Conservation (phyloP, 2,329 filamentous ascomycete genomes). For the Microsporum audouinii region DNA sequence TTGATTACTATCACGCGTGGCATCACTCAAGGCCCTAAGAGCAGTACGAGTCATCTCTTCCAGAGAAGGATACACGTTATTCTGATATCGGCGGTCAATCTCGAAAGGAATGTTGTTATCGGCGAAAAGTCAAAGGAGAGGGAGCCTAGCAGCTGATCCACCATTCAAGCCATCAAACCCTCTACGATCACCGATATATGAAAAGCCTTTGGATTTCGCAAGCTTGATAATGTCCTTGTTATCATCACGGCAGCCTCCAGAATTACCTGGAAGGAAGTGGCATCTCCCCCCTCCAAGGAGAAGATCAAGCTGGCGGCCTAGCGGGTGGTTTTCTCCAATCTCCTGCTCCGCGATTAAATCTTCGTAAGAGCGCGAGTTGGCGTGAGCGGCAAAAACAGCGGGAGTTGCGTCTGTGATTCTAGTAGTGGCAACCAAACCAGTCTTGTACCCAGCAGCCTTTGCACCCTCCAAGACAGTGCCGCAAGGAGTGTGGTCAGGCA, state of each 20-base stretch:
- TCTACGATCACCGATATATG: conserved; percentile 59
- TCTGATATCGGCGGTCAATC: conserved; percentile 70
- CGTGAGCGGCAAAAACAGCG: conserved; percentile 86
- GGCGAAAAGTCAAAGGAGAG: conserved; percentile 78
- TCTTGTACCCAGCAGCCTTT: conserved; percentile 81
- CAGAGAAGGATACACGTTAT: conserved; percentile 76
- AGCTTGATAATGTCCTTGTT: conserved; percentile 61
- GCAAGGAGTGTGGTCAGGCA: conserved; percentile 75
- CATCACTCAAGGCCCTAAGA: conserved; percentile 64
- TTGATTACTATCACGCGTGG: conserved; percentile 71
- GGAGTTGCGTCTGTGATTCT: conserved; percentile 92
- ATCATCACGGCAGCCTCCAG: conserved; percentile 70
- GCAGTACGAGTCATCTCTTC: conserved; percentile 88
- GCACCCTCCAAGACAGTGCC: conserved; percentile 90
- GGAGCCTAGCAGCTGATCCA: conserved; percentile 59
- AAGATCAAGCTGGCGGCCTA: conserved; percentile 79
- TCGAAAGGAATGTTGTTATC: conserved; percentile 78
- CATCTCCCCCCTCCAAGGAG: conserved; percentile 89
- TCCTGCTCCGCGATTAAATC: conserved; percentile 89
- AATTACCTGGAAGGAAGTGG: conserved; percentile 78
- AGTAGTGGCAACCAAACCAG: conserved; percentile 88
- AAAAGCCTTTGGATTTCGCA: conserved; percentile 69
- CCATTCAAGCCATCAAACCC: conserved; percentile 64
- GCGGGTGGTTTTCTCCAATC: conserved; percentile 67
- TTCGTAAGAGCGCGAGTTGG: conserved; percentile 65